Evolutionary conservation across 2,329 filamentous ascomycete genomes (phyloP).

Genomic region (Gliomastix tumulicola): DNA sequence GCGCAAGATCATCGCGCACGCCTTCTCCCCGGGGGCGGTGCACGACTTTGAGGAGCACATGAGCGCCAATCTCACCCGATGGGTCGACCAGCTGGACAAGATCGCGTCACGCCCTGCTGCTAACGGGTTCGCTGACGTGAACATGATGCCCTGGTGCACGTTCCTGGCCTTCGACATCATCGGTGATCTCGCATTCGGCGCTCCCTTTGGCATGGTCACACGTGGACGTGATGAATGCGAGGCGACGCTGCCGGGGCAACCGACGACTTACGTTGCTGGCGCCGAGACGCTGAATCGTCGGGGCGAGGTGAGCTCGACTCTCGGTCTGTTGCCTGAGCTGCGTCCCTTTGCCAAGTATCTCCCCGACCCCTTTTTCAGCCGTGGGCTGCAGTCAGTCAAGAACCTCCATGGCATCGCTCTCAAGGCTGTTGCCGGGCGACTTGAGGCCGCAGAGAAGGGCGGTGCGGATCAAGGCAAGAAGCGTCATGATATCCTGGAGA

Average conservation of each 20-base stretch:
- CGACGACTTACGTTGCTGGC: conserved; percentile 6
- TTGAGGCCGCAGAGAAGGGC: conserved; percentile 2
- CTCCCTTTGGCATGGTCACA: conserved; percentile 8
- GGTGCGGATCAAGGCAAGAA: background rate
- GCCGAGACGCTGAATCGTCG: conserved; percentile 7
- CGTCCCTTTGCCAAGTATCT: conserved; percentile 6
- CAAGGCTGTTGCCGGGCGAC: conserved; percentile 4
- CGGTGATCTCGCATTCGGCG: conserved; percentile 8
- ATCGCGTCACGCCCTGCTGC: conserved; percentile 1
- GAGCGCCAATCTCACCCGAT: conserved; percentile 4
- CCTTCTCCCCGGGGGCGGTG: background rate
- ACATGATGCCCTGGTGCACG: conserved; percentile 9
- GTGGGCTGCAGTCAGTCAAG: conserved; percentile 6
- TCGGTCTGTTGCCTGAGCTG: conserved; percentile 5
- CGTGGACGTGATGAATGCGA: conserved; percentile 7
- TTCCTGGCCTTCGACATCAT: conserved; percentile 9
- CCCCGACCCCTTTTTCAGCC: conserved; percentile 8
- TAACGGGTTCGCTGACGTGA: conserved; percentile 4
- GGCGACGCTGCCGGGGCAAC: conserved; percentile 3
- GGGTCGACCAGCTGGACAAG: conserved; percentile 5
- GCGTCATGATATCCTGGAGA: conserved; percentile 7
- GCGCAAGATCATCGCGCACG: conserved; percentile 1
- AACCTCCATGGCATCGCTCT: conserved; percentile 7
- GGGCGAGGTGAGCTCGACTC: conserved; percentile 8
- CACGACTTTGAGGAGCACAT: conserved; percentile 7